Percentiles rank a stretch among this genome's conserved stretches.
Evolutionary conservation across 1,284 basidiomycete species (phyloP).

Genomic region (Cryptococcus sp.): DNA sequence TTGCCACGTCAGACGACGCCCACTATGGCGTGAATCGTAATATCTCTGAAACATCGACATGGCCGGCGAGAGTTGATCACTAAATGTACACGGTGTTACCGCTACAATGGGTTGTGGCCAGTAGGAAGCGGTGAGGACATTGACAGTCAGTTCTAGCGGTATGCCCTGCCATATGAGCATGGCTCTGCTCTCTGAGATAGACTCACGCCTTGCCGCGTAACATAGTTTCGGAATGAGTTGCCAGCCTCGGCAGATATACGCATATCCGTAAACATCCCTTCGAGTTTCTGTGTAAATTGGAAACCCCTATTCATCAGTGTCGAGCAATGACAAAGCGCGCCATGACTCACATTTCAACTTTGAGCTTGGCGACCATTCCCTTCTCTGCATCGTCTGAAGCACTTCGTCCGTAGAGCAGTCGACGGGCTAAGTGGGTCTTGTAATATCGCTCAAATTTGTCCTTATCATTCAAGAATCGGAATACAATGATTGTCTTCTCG

Average conservation of each 20-base stretch:
- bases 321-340: background rate
- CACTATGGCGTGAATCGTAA: constrained; percentile 84
- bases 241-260: constrained; percentile 81
- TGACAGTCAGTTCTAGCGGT: constrained; percentile 75
- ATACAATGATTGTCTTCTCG: constrained; percentile 92
- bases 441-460: constrained; percentile 98
- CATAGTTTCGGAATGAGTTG: constrained; percentile 57
- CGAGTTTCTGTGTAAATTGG: constrained; percentile 95
- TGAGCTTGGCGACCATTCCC: constrained; percentile 96
- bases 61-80: constrained; percentile 60
- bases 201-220: constrained; percentile 27
- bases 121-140: constrained; percentile 85
- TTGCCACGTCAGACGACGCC: constrained; percentile 90
- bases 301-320: constrained; percentile 60
- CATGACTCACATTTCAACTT: constrained; percentile 61
- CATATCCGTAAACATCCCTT: constrained; percentile 99
- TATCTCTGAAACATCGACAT: constrained; percentile 80
- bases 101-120: constrained; percentile 69
- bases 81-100: constrained; percentile 61
- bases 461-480: constrained; percentile 92
- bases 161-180: constrained; percentile 52
- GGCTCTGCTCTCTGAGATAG: background rate
- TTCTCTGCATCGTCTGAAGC: constrained; percentile 97
- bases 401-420: constrained; percentile 77
- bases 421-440: constrained; percentile 91